Percentiles rank a stretch among this genome's conserved stretches.
Evolutionary conservation across 2,329 filamentous ascomycete species (phyloP).

Genomic region (Fusarium sp.): DNA sequence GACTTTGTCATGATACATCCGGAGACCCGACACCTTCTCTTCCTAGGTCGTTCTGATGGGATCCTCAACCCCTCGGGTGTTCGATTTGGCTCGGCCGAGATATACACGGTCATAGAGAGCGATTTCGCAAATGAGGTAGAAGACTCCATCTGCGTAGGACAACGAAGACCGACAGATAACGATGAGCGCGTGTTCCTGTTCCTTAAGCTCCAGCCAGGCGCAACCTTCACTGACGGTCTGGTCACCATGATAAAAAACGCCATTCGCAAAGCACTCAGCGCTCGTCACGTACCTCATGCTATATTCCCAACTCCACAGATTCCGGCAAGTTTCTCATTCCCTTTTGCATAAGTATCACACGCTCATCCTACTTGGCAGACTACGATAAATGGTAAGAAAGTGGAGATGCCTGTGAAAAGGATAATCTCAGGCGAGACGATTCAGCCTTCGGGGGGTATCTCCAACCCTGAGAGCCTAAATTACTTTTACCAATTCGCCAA

Average conservation of each 20-base stretch:
- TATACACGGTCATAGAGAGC: neutral
- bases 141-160: neutral
- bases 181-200: neutral
- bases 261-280: neutral
- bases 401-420: neutral
- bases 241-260: neutral
- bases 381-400: neutral
- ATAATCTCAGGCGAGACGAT: neutral
- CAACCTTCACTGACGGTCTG: neutral
- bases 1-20: neutral
- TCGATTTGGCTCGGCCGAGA: neutral
- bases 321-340: too few relatives aligned
- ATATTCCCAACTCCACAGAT: neutral
- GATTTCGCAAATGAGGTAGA: neutral
- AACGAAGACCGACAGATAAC: neutral
- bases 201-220: neutral
- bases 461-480: too few relatives aligned
- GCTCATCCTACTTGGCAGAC: neutral
- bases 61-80: neutral
- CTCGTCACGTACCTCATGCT: neutral
- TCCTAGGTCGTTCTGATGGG: neutral
- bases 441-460: too few relatives aligned
- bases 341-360: too few relatives aligned
- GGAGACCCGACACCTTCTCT: neutral
- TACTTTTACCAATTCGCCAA: too few relatives aligned